Evolutionary conservation across 371 early-diverging fungal species (phyloP), one percentile per base, ranked within the genome.

Genomic region (Actinomortierella ambigua): DNA sequence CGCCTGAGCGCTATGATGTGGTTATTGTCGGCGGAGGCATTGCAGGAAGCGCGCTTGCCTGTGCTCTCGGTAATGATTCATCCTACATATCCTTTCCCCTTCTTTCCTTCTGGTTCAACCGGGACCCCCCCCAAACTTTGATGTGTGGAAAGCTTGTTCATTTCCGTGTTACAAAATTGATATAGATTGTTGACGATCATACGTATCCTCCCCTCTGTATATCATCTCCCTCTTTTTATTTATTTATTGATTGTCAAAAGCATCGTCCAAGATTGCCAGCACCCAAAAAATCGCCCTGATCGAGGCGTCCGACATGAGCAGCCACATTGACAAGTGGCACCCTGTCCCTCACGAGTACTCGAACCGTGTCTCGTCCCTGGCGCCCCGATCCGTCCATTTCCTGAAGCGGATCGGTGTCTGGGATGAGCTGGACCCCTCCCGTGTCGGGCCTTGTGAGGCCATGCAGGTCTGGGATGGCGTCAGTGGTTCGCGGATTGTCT

Each of bases 11-110:
- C 6, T 92, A 90, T 55, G 93, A 93, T 59, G 79, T 91, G 11
- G 90, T 90, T 28, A 91, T 97, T 71, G 90, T 97, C n/a, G 97
- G 97, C 20, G 95, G 94, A 44, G 97, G 97, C n/a, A 88, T 93
- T 24, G 89, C 93, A 24, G 97, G 97, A 34, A 88, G 87, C 17
- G 90, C 95, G 9, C 78, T 95, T 26, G 96, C 95, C 11, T 88
- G 88, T 59, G 87, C 90, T 14, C 81, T 96, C 42, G 89, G 93
- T 92, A 82, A 59, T 34, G n/a, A n/a, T n/a, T n/a, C n/a, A n/a
- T n/a, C n/a, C n/a, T n/a, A n/a, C n/a, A n/a, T n/a, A n/a, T 17
- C n/a, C n/a, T n/a, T n/a, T n/a, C n/a, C n/a, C n/a, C n/a, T n/a
- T n/a, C n/a, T n/a, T n/a, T n/a, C n/a, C n/a, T n/a, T n/a, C n/a